Percentiles rank a stretch among this genome's conserved stretches.
These are phyloP conservation scores for Oryza meyeriana DNA, from an alignment of 176 grass and related monocot genomes.

Conservation along the genomic window DNA sequence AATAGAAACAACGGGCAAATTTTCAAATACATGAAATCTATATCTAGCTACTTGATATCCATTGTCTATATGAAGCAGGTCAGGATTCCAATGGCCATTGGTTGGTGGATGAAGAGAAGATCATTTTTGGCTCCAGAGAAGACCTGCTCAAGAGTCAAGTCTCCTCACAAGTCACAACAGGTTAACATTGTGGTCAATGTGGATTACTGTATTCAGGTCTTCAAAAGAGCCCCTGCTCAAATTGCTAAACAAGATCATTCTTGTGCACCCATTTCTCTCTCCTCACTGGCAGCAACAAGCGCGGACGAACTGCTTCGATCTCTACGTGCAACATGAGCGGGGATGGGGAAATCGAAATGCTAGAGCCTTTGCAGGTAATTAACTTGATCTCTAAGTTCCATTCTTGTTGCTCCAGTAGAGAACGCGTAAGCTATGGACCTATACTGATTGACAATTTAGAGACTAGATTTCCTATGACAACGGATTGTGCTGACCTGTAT, in stretches of 20 bases:
- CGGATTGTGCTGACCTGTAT: background rate
- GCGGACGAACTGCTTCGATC: background rate
- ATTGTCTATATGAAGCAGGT: too few relatives aligned
- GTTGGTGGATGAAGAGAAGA: too few relatives aligned
- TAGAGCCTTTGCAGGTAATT: background rate
- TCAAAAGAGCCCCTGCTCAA: too few relatives aligned
- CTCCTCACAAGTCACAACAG: background rate
- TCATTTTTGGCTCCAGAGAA: too few relatives aligned
- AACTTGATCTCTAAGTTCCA: background rate
- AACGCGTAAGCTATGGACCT: background rate
- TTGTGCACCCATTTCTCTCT: background rate
- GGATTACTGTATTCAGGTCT: too few relatives aligned
- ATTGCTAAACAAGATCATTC: background rate
- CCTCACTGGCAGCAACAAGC: background rate
- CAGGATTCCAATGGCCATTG: too few relatives aligned
- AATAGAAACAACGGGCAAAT: background rate
- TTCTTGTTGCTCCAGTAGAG: background rate
- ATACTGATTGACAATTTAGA: background rate
- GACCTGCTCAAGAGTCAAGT: too few relatives aligned
- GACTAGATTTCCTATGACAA: background rate
- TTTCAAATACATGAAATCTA: background rate
- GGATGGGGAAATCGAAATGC: background rate
- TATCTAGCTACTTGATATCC: too few relatives aligned
- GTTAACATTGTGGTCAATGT: background rate
- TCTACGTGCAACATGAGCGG: background rate